A percentile compares a stretch with the other conserved stretches of the same genome.
phyloP scores from a whole-genome alignment of 345 rosid genomes.

The Turritis glabra region DNA sequence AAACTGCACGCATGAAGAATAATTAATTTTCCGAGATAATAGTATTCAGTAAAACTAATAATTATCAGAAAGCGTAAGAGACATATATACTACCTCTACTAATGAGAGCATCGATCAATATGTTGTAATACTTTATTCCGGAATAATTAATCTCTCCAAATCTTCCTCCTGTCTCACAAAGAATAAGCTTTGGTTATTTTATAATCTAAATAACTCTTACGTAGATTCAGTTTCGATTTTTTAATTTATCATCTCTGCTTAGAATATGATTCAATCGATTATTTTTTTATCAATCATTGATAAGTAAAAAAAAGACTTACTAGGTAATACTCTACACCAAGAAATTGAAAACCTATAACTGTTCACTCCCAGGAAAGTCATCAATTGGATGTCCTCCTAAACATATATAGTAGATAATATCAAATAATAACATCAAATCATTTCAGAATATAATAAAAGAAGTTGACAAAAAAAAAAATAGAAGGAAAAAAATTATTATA shows the following conservation, averaged over 20 bases:
- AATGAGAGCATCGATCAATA: conserved; percentile 53
- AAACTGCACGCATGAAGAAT: background rate
- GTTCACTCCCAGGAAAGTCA: conserved; percentile 54
- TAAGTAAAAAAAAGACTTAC: conserved; percentile 39
- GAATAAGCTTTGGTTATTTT: background rate
- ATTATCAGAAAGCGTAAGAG: background rate
- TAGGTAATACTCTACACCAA: conserved; percentile 70
- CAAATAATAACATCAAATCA: background rate
- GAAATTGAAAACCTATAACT: conserved; percentile 72
- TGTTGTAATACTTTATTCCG: conserved; percentile 59
- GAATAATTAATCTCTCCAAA: conserved; percentile 54
- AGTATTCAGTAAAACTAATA: too few relatives aligned
- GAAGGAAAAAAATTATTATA: background rate
- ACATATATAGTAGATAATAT: background rate
- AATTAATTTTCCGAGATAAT: too few relatives aligned
- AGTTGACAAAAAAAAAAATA: background rate
- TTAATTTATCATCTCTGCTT: background rate
- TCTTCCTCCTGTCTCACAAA: conserved; percentile 53
- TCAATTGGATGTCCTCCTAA: conserved; percentile 61
- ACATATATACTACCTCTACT: conserved; percentile 40
- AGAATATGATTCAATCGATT: background rate
- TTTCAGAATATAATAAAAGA: background rate
- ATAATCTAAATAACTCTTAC: background rate
- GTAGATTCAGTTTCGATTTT: background rate
- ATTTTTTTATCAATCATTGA: background rate